Evolutionary conservation across 306 rosid species (phyloP).

Genomic region (Trifolium pratense): DNA sequence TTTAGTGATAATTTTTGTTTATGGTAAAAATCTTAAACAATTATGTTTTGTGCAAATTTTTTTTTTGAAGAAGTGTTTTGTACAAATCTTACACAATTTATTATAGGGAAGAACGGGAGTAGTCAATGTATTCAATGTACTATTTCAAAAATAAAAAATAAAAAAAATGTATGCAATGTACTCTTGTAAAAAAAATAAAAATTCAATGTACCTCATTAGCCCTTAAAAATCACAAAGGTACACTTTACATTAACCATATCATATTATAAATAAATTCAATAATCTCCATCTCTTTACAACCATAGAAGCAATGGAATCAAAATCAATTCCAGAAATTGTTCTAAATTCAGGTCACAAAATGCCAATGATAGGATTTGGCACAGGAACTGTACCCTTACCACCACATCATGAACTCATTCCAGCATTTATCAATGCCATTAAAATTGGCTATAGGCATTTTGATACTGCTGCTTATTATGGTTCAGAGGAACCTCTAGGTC

Average conservation of each 20-base stretch:
- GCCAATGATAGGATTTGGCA: slow-evolving; percentile 49
- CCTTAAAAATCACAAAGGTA: not conserved
- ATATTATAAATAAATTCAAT: not conserved
- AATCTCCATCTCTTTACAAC: not conserved
- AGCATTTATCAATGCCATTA: slow-evolving; percentile 36
- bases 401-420: slow-evolving; percentile 35
- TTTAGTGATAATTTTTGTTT: too few species aligned
- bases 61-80: too few species aligned
- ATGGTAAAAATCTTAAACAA: not conserved
- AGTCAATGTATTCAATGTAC: not conserved
- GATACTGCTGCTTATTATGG: slow-evolving; percentile 59
- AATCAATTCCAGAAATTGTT: slow-evolving; percentile 33
- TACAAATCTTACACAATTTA: not conserved
- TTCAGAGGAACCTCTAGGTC: slow-evolving; percentile 47
- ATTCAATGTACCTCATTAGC: not conserved
- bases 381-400: slow-evolving; percentile 42
- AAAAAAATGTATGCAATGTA: too few species aligned
- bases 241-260: not conserved
- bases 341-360: slow-evolving; percentile 49
- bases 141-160: too few species aligned
- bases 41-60: not conserved
- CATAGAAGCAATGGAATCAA: slow-evolving; percentile 29
- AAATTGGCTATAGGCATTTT: slow-evolving; percentile 52
- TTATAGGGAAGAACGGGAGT: not conserved
- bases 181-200: too few species aligned